These are phyloP conservation scores for Inga laurina DNA, from an alignment of 306 rosid genomes.

Conservation along the genomic window DNA sequence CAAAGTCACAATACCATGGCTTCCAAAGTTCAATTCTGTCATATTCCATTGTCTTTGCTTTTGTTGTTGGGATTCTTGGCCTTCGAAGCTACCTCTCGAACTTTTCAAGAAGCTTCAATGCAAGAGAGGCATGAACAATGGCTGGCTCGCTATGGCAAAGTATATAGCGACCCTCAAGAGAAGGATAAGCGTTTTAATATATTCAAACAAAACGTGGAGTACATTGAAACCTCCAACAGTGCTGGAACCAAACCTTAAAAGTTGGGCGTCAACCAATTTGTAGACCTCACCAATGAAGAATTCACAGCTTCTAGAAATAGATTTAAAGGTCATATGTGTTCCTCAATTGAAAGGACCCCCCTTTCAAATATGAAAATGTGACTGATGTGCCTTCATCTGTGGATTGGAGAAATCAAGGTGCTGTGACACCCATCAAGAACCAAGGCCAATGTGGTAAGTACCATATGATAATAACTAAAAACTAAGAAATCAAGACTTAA, in stretches of 20 bases:
- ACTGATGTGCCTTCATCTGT: too few species aligned
- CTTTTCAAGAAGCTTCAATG: not conserved
- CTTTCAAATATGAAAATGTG: not conserved
- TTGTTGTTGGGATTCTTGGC: slow-evolving; percentile 5
- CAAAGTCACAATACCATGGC: too few species aligned
- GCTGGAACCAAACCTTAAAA: not conserved
- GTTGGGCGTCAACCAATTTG: not conserved
- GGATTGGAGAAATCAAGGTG: not conserved
- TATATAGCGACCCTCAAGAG: not conserved
- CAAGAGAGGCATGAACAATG: slow-evolving; percentile 31
- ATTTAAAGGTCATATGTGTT: not conserved
- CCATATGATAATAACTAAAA: too few species aligned
- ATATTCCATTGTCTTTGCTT: not conserved
- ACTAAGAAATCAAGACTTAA: too few species aligned
- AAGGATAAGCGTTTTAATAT: not conserved
- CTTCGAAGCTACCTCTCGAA: not conserved
- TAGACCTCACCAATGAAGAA: not conserved
- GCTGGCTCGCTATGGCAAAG: slow-evolving; percentile 25
- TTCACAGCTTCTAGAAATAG: not conserved
- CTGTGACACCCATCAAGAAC: not conserved
- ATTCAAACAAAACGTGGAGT: slow-evolving; percentile 25
- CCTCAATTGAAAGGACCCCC: not conserved
- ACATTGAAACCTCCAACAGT: slow-evolving; percentile 2
- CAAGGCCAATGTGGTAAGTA: not conserved
- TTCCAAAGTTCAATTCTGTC: not conserved